Conservation (phyloP, 2,329 filamentous ascomycete genomes). For the Knoxdaviesia capensis region DNA sequence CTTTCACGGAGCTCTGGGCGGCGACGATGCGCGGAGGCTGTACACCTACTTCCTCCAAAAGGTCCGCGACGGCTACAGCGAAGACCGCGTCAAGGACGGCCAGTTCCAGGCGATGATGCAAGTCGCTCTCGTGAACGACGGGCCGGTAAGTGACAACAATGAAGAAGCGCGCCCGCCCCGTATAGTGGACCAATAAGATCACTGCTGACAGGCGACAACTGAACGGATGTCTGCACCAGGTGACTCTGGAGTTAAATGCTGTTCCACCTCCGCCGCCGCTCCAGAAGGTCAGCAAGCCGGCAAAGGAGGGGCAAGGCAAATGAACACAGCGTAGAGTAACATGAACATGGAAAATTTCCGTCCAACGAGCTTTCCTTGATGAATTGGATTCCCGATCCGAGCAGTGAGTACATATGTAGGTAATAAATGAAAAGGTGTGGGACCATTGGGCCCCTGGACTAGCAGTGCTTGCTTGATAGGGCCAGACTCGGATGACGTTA, state of each 20-base stretch:
- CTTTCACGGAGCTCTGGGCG: conserved; percentile 72
- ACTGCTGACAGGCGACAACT: not conserved
- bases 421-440: no score
- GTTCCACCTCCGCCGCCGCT: not conserved
- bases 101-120: conserved; percentile 99
- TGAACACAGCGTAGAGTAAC: no score
- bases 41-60: conserved; percentile 71
- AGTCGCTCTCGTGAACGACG: conserved; percentile 78
- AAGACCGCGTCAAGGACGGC: conserved; percentile 76
- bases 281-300: not conserved
- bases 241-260: conserved; percentile 7
- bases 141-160: conserved; percentile 27
- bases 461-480: no score
- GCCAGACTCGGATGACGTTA: no score
- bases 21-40: conserved; percentile 56
- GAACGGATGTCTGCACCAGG: conserved; percentile 1
- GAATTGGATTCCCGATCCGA: no score
- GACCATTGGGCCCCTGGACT: no score
- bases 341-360: no score
- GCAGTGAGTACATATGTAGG: no score
- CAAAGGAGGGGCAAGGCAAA: no score
- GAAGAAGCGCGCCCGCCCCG: no score
- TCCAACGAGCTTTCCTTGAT: no score
- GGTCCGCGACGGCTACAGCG: conserved; percentile 49
- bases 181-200: not conserved